These are phyloP conservation scores for Kluyveromyces sp. DNA, from an alignment of 1,139 yeast species.

Conservation along the genomic window DNA sequence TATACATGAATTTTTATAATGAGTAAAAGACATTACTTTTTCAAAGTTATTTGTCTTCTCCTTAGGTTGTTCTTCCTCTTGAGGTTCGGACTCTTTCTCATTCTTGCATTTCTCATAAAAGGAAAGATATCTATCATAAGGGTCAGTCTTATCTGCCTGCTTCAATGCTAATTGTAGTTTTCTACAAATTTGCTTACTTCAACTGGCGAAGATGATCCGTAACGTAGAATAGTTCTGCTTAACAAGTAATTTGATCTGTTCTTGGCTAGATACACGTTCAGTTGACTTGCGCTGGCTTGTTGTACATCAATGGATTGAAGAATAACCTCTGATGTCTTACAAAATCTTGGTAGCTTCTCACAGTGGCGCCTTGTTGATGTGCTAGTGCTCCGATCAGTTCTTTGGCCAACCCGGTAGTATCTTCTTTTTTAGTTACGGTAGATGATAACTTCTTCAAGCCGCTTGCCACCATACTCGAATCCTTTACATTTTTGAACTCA, in stretches of 20 bases:
- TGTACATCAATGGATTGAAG: constrained; percentile 14
- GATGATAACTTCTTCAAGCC: constrained; percentile 20
- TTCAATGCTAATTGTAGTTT: constrained; percentile 13
- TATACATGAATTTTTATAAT: too few species aligned
- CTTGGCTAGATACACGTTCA: constrained; percentile 12
- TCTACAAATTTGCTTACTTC: constrained; percentile 17
- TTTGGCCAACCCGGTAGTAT: constrained; percentile 20
- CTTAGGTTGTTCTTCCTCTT: constrained; percentile 7
- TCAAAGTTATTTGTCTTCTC: neutral
- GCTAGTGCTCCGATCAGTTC: constrained; percentile 14
- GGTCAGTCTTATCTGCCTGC: constrained; percentile 13
- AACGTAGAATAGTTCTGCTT: constrained; percentile 20
- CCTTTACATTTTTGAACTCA: constrained; percentile 10
- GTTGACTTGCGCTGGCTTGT: constrained; percentile 11
- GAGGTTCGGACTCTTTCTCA: constrained; percentile 10
- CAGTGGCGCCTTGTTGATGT: constrained; percentile 16
- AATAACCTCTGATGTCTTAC: constrained; percentile 1
- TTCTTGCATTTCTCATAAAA: constrained; percentile 7
- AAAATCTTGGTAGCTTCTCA: constrained; percentile 2
- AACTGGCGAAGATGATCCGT: constrained; percentile 19
- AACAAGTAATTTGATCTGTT: constrained; percentile 20
- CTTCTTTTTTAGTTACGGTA: constrained; percentile 12
- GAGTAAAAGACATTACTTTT: too few species aligned
- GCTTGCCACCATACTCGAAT: constrained; percentile 13
- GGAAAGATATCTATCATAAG: constrained; percentile 16